Conservation (phyloP, 2,329 filamentous ascomycete species). For the Aspergillus tamarii region DNA sequence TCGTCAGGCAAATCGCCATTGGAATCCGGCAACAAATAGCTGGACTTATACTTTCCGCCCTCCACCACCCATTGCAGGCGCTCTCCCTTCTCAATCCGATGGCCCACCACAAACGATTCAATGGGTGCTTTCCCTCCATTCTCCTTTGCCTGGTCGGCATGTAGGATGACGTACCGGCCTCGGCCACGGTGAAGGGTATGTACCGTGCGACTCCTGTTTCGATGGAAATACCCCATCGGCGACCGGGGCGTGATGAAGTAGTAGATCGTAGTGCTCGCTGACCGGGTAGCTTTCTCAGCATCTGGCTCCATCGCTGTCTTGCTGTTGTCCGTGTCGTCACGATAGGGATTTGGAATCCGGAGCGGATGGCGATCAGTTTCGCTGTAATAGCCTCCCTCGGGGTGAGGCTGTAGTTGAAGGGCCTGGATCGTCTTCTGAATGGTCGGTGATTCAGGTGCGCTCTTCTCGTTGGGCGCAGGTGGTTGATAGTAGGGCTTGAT, state of each 20-base stretch:
- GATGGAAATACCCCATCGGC: conserved; percentile 64
- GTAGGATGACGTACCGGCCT: conserved; percentile 66
- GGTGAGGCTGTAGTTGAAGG: conserved; percentile 58
- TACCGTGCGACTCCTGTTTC: conserved; percentile 64
- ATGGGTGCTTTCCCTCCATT: conserved; percentile 49
- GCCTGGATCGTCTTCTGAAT: conserved; percentile 45
- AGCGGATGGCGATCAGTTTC: conserved; percentile 62
- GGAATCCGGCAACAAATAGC: conserved; percentile 57
- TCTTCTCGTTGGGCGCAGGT: background rate
- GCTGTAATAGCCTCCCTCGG: conserved; percentile 67
- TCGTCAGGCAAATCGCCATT: conserved; percentile 34
- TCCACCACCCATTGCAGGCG: conserved; percentile 70
- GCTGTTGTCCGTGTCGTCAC: conserved; percentile 18
- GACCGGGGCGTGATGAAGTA: conserved; percentile 63
- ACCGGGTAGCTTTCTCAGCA: conserved; percentile 50
- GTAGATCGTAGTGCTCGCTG: conserved; percentile 64
- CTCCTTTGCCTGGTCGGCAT: conserved; percentile 52
- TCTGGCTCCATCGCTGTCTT: conserved; percentile 25
- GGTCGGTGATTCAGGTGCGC: conserved; percentile 30
- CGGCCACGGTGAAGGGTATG: conserved; percentile 68
- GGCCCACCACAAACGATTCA: conserved; percentile 68
- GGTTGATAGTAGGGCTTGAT: background rate
- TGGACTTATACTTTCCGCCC: conserved; percentile 68
- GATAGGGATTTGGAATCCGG: conserved; percentile 57
- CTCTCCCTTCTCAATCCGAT: conserved; percentile 61